Evolutionary conservation across 345 rosid species (phyloP).

Genomic region (Erodium maritimum): DNA sequence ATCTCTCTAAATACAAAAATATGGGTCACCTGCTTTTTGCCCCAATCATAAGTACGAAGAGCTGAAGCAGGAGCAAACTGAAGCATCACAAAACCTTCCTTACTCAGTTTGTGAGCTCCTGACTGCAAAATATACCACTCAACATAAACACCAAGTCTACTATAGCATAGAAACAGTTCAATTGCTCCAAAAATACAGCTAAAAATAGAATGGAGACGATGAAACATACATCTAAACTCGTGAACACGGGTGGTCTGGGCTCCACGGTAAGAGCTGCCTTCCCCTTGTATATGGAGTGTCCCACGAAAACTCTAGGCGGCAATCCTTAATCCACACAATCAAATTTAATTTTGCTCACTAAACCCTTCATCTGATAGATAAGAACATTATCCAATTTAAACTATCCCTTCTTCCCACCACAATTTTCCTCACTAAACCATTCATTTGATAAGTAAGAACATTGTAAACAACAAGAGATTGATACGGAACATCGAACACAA

Average conservation of each 20-base stretch:
- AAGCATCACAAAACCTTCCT: constrained; percentile 58
- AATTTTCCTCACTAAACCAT: not conserved
- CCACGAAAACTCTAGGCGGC: constrained; percentile 49
- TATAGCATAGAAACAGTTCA: not conserved
- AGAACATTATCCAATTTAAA: not conserved
- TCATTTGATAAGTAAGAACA: not conserved
- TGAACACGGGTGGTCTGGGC: constrained; percentile 75
- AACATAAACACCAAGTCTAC: constrained; percentile 11
- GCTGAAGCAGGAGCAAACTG: constrained; percentile 86
- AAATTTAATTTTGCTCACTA: not conserved
- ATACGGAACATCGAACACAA: not conserved
- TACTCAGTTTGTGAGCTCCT: constrained; percentile 61
- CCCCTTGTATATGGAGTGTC: constrained; percentile 89
- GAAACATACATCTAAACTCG: constrained; percentile 48
- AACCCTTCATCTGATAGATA: too few species aligned
- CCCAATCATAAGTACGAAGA: constrained; percentile 80
- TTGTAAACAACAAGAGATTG: not conserved
- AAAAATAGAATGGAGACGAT: not conserved
- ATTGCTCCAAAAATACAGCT: not conserved
- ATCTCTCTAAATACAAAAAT: not conserved
- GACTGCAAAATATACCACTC: constrained; percentile 32
- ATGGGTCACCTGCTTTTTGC: constrained; percentile 60
- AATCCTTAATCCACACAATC: constrained; percentile 26
- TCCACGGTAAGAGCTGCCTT: constrained; percentile 83
- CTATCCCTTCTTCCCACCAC: not conserved